A percentile compares a stretch with the other conserved stretches of the same genome.
Conservation (phyloP, 2,329 filamentous ascomycete species). For the Paracoccidioides lutzii region DNA sequence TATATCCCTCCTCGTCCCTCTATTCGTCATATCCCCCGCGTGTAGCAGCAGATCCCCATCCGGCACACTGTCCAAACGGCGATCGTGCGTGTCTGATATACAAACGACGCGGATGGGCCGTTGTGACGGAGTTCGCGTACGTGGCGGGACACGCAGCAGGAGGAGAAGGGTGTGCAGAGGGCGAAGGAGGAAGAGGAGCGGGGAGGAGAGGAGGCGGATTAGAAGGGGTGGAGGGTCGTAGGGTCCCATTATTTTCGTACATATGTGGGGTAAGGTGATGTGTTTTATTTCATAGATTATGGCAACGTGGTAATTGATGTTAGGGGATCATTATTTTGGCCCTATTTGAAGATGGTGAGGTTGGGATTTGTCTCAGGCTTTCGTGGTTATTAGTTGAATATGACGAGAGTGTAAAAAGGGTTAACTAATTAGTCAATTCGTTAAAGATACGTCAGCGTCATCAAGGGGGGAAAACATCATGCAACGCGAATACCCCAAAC, state of each 20-base stretch:
- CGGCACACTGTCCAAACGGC: constrained; percentile 41
- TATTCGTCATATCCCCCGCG: constrained; percentile 70
- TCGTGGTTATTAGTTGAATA: too few relatives aligned
- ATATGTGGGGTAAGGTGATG: neutral
- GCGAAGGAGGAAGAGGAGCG: constrained; percentile 50
- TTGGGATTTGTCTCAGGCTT: too few relatives aligned
- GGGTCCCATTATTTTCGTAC: constrained; percentile 23
- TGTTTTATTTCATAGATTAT: neutral
- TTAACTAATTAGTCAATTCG: too few relatives aligned
- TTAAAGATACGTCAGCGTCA: too few relatives aligned
- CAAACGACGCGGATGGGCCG: constrained; percentile 64
- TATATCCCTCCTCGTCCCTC: constrained; percentile 58
- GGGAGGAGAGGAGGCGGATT: constrained; percentile 54
- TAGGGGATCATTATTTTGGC: too few relatives aligned
- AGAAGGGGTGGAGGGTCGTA: constrained; percentile 41
- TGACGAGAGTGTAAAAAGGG: too few relatives aligned
- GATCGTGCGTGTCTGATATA: constrained; percentile 77
- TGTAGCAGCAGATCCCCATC: constrained; percentile 78
- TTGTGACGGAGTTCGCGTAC: constrained; percentile 41
- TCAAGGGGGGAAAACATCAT: too few relatives aligned
- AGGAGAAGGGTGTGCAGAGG: constrained; percentile 53
- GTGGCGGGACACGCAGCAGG: constrained; percentile 53
- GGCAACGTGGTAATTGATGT: too few relatives aligned
- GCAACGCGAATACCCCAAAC: too few relatives aligned
- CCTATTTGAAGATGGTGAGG: too few relatives aligned